A percentile compares a stretch with the other conserved stretches of the same genome.
Conservation (phyloP, 176 grass and related monocot genomes). For the Luzula sylvatica region DNA sequence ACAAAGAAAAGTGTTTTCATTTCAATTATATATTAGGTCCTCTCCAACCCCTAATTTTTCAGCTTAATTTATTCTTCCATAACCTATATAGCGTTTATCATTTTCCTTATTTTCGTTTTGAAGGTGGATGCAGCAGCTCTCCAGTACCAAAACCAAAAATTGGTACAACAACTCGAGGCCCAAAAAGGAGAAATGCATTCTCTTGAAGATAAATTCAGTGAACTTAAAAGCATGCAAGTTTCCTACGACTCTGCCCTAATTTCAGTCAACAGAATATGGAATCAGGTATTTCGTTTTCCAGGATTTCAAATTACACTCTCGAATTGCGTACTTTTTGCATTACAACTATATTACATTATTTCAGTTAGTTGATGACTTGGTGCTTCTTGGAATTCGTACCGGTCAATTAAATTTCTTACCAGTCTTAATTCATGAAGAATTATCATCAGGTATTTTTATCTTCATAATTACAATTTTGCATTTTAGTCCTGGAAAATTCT, state of each 20-base stretch:
- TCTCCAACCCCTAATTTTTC: not conserved
- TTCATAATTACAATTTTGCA: not conserved
- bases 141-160: conserved; percentile 87
- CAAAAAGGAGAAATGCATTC: conserved; percentile 70
- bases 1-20: not conserved
- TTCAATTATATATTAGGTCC: not conserved
- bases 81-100: not conserved
- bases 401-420: conserved; percentile 48
- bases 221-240: conserved; percentile 50
- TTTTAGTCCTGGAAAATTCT: not conserved
- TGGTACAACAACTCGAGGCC: conserved; percentile 77
- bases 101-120: conserved; percentile 8
- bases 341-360: not conserved
- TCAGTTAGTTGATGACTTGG: conserved; percentile 87
- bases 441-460: conserved; percentile 42
- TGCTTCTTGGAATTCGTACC: conserved; percentile 55
- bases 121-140: conserved; percentile 77
- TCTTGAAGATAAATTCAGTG: conserved; percentile 61
- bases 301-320: too few relatives aligned
- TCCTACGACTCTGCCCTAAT: conserved; percentile 73
- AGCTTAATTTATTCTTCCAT: not conserved
- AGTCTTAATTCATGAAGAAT: conserved; percentile 53
- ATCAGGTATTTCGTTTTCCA: conserved; percentile 43
- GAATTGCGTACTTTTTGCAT: too few relatives aligned
- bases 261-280: conserved; percentile 84